phyloP scores from a whole-genome alignment of 305 asterid species.

The Euphrasia arctica region DNA sequence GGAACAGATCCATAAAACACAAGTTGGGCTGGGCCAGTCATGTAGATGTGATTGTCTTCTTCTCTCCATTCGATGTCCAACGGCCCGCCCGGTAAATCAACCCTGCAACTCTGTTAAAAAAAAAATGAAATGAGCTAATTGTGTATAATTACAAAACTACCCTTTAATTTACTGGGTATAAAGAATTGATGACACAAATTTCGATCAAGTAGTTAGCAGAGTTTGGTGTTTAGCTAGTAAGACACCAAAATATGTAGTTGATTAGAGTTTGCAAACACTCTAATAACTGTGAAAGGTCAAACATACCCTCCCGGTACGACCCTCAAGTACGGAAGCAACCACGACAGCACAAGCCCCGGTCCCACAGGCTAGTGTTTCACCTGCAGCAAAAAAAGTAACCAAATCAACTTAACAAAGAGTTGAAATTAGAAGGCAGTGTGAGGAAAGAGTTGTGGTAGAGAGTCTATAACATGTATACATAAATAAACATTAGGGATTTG shows the following conservation, averaged over 20 bases:
- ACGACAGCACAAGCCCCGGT: slow-evolving; percentile 96
- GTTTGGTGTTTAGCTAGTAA: too few relatives aligned
- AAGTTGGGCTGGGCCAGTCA: slow-evolving; percentile 82
- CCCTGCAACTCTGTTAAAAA: slow-evolving; percentile 59
- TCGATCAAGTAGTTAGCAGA: too few relatives aligned
- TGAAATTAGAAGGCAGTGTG: too few relatives aligned
- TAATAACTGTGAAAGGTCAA: not conserved
- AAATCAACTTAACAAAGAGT: slow-evolving; percentile 14
- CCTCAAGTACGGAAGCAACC: slow-evolving; percentile 92
- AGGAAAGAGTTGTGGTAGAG: too few relatives aligned
- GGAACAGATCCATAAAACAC: slow-evolving; percentile 37
- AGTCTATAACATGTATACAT: too few relatives aligned
- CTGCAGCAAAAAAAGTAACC: slow-evolving; percentile 32
- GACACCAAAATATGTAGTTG: too few relatives aligned
- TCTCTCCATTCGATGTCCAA: slow-evolving; percentile 80
- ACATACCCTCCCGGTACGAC: slow-evolving; percentile 76
- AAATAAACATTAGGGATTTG: too few relatives aligned
- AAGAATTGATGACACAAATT: too few relatives aligned
- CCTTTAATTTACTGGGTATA: too few relatives aligned
- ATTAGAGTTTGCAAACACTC: too few relatives aligned
- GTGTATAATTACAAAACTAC: too few relatives aligned
- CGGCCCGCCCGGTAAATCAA: slow-evolving; percentile 85
- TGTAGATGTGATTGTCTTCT: slow-evolving; percentile 70
- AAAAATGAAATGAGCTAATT: too few relatives aligned
- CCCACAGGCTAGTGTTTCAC: slow-evolving; percentile 96